These are phyloP conservation scores for Dothistroma septosporum DNA, from an alignment of 2,329 filamentous ascomycete species.

Conservation along the genomic window DNA sequence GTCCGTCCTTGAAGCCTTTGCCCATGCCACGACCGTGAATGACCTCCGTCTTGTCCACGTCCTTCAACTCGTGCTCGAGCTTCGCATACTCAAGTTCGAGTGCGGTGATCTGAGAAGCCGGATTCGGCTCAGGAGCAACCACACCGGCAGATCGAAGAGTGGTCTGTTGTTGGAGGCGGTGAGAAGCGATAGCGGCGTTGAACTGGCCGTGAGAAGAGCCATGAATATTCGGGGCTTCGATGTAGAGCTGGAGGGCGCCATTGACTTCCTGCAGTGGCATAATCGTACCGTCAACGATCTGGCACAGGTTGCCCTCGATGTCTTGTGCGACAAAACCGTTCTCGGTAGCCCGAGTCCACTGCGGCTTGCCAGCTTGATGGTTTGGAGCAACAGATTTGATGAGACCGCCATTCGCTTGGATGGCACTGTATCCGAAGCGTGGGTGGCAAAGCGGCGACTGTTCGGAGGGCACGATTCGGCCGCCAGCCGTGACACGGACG, in stretches of 20 bases:
- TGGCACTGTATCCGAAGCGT: slow-evolving; percentile 38
- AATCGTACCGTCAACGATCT: slow-evolving; percentile 37
- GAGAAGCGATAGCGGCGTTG: slow-evolving; percentile 2
- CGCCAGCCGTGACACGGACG: slow-evolving; percentile 50
- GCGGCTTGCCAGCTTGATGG: slow-evolving; percentile 28
- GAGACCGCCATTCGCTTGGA: slow-evolving; percentile 36
- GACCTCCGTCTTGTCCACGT: slow-evolving; percentile 38
- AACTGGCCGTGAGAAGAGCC: slow-evolving; percentile 12
- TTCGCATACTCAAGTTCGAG: slow-evolving; percentile 37
- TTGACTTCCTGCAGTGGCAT: slow-evolving; percentile 34
- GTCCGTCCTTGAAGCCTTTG: slow-evolving; percentile 29
- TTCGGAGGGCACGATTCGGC: slow-evolving; percentile 50
- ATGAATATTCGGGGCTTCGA: slow-evolving; percentile 37
- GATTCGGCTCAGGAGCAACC: slow-evolving; percentile 22
- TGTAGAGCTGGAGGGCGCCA: slow-evolving; percentile 34
- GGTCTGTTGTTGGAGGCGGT: background rate
- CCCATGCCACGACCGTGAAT: slow-evolving; percentile 34
- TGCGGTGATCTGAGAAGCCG: slow-evolving; percentile 32
- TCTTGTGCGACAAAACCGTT: slow-evolving; percentile 39
- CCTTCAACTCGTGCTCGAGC: slow-evolving; percentile 34
- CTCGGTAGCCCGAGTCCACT: slow-evolving; percentile 32
- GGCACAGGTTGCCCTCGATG: slow-evolving; percentile 34
- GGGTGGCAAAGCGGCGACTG: slow-evolving; percentile 39
- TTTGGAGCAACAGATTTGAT: slow-evolving; percentile 37
- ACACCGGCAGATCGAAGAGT: background rate